These are phyloP conservation scores for Chrysochromulina tobinii DNA, from an alignment of 78 protist genomes.

Conservation along the genomic window DNA sequence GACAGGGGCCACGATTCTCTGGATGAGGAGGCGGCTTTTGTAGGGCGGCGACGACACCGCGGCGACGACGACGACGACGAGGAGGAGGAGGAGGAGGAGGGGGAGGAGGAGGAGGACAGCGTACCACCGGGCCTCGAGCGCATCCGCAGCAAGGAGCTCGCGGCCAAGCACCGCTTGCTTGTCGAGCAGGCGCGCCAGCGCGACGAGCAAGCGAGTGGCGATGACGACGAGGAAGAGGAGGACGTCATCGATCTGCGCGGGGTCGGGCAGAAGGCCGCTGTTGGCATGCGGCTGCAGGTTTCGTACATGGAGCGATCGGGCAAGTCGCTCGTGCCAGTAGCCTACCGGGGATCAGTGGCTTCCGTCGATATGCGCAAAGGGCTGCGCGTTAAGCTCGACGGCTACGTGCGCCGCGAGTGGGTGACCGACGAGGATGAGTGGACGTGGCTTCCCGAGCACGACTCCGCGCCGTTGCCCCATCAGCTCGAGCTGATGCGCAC, in stretches of 20 bases:
- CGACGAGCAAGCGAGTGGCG: not conserved
- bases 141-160: too few species aligned
- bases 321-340: not conserved
- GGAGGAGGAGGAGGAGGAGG: not conserved
- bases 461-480: not conserved
- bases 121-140: not conserved
- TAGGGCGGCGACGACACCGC: too few species aligned
- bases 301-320: constrained; percentile 16
- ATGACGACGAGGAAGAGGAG: not conserved
- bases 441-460: not conserved
- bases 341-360: not conserved
- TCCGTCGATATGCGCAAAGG: not conserved
- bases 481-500: not conserved
- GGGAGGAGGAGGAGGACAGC: not conserved
- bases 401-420: constrained; percentile 21
- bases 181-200: too few species aligned
- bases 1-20: too few species aligned
- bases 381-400: constrained; percentile 19
- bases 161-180: too few species aligned
- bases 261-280: not conserved
- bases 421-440: constrained; percentile 31
- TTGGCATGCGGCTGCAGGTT: not conserved
- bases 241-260: not conserved
- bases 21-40: too few species aligned
- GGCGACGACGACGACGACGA: too few species aligned